Evolutionary conservation across 441 rosid genomes (phyloP).

Genomic region (Dalechampia spathulata): DNA sequence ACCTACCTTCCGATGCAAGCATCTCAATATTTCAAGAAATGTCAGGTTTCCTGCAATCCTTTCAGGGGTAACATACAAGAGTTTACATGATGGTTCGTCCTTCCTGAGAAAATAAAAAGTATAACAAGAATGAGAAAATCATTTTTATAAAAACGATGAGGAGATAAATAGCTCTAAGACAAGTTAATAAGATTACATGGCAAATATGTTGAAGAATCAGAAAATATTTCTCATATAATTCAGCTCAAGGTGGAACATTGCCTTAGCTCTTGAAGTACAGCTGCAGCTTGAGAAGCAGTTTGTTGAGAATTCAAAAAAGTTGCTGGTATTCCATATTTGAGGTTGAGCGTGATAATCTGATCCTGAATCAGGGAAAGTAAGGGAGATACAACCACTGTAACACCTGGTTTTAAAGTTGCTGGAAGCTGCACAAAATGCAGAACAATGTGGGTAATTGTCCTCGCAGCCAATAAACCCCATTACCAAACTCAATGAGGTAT

Average conservation of each 20-base stretch:
- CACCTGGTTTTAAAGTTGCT: conserved; percentile 78
- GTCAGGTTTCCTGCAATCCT: conserved; percentile 66
- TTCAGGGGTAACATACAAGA: conserved; percentile 89
- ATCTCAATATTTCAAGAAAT: conserved; percentile 56
- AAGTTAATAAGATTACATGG: not conserved
- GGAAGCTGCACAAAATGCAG: conserved; percentile 55
- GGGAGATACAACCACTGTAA: conserved; percentile 88
- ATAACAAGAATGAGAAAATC: conserved; percentile 4
- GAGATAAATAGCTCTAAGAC: not conserved
- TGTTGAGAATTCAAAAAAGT: conserved; percentile 90
- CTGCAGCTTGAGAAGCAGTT: conserved; percentile 73
- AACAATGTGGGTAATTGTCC: conserved; percentile 5
- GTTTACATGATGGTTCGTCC: conserved; percentile 77
- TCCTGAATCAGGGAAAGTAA: conserved; percentile 90
- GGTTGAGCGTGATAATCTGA: conserved; percentile 76
- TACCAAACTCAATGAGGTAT: not conserved
- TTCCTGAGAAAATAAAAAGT: conserved; percentile 32
- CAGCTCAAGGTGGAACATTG: conserved; percentile 17
- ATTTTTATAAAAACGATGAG: not conserved
- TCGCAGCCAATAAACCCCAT: not conserved
- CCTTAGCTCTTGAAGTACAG: conserved; percentile 83
- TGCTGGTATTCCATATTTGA: conserved; percentile 81
- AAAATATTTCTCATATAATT: conserved; percentile 3
- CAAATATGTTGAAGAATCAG: not conserved
- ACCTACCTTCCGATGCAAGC: conserved; percentile 59